Conservation (phyloP, 1,284 basidiomycete genomes). For the Hemileia vastatrix region DNA sequence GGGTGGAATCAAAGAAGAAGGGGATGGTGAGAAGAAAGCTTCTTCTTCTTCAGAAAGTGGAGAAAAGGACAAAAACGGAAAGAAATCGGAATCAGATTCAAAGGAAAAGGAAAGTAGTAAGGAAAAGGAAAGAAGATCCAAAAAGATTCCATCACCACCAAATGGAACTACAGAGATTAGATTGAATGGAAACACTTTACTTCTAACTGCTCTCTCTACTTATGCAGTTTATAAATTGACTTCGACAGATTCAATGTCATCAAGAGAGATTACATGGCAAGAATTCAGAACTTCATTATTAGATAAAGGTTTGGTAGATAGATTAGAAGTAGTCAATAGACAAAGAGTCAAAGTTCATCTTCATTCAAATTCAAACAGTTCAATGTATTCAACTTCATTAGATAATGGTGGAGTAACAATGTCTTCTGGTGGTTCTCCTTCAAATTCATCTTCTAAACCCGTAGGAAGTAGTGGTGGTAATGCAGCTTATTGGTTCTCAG, state of each 20-base stretch:
- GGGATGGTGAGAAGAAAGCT: too few species aligned
- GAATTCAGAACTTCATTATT: conserved; percentile 44
- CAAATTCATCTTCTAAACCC: not conserved
- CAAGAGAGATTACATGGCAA: conserved; percentile 44
- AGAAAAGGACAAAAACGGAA: too few species aligned
- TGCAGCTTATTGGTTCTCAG: conserved; percentile 43
- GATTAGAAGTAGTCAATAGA: conserved; percentile 42
- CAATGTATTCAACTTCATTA: conserved; percentile 13
- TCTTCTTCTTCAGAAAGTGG: too few species aligned
- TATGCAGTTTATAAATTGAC: conserved; percentile 42
- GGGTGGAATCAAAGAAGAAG: too few species aligned
- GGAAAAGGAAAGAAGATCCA: too few species aligned
- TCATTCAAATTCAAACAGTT: conserved; percentile 36
- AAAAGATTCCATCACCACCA: too few species aligned
- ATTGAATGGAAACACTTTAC: conserved; percentile 37
- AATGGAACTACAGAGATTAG: too few species aligned
- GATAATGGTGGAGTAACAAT: not conserved
- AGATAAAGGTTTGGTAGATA: conserved; percentile 42
- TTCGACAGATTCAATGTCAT: conserved; percentile 32
- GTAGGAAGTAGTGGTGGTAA: conserved; percentile 24
- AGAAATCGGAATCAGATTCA: too few species aligned
- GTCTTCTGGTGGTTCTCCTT: not conserved
- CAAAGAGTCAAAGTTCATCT: conserved; percentile 42
- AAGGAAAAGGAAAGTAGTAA: too few species aligned
- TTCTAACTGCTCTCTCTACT: conserved; percentile 36